phyloP scores from a whole-genome alignment of 2,329 filamentous ascomycete species.

The Amauroascus verrucosus region DNA sequence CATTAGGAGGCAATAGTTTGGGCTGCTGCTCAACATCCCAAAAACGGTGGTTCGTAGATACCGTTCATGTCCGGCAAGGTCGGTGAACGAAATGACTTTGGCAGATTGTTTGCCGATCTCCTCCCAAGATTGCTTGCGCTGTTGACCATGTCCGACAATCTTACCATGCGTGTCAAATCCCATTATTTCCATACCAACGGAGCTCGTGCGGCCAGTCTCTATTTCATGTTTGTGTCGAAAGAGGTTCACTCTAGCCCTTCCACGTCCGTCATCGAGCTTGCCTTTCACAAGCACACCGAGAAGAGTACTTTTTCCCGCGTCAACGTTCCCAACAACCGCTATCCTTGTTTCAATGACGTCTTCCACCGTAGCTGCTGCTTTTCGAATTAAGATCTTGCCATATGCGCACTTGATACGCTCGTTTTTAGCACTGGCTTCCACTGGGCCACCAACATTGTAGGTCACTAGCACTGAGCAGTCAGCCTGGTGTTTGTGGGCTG shows the following conservation, averaged over 20 bases:
- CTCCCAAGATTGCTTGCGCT: slow-evolving; percentile 86
- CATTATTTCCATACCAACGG: slow-evolving; percentile 98
- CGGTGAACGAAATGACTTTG: slow-evolving; percentile 94
- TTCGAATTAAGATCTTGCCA: slow-evolving; percentile 79
- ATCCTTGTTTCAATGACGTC: slow-evolving; percentile 92
- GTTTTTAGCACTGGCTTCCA: slow-evolving; percentile 56
- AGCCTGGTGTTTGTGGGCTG: slow-evolving; percentile 55
- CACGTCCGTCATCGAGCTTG: slow-evolving; percentile 84
- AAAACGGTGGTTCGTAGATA: slow-evolving; percentile 96
- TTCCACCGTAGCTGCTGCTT: slow-evolving; percentile 62
- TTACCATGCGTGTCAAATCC: slow-evolving; percentile 83
- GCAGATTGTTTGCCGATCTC: slow-evolving; percentile 90
- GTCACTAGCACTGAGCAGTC: slow-evolving; percentile 77
- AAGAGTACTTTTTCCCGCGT: slow-evolving; percentile 94
- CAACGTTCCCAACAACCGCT: slow-evolving; percentile 94
- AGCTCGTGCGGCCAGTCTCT: slow-evolving; percentile 88
- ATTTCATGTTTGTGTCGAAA: slow-evolving; percentile 98
- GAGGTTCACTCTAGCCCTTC: slow-evolving; percentile 85
- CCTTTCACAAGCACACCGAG: slow-evolving; percentile 93
- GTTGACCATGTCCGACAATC: slow-evolving; percentile 71
- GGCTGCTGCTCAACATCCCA: slow-evolving; percentile 83
- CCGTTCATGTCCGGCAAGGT: slow-evolving; percentile 88
- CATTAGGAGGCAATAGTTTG: slow-evolving; percentile 96
- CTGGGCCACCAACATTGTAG: slow-evolving; percentile 72
- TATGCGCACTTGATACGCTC: slow-evolving; percentile 63